Evolutionary conservation across 306 rosid species (phyloP), one percentile per base, ranked within the genome.

Genomic region (Benincasa hispida): DNA sequence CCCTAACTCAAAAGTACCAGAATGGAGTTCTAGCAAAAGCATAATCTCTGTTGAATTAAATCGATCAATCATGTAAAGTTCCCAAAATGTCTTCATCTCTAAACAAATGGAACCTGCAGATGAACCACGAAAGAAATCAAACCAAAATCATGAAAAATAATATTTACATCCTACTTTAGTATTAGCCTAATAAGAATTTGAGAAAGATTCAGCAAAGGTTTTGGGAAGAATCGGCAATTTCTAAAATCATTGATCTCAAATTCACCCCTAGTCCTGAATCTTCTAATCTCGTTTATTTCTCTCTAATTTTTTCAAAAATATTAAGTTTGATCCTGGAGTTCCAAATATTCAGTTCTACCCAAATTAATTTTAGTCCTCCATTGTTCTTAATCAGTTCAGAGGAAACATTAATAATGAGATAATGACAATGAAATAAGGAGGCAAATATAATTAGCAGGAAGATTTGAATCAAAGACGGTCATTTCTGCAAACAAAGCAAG

Each of bases 71-170:
- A 15, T 79, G 83, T 21, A 85, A 69, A 56, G 78, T 79, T 27
- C 85, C 87, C 85, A 85, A 77, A 50, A 85, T 41, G 72, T 85
- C 87, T 34, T 85, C 87, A 34, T 85, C 87, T 79, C 87, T 77
- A 65, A 56, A 85, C 77, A 85, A 82, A 73, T 72, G 82, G 53
- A 81, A 91, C 89, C 98, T 93, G 88, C 87, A 81, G n/a, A 74
- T 21, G 28, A 45, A 56, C 74, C 6, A 17, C 35, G 27, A 68
- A 72, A 19, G 15, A 1, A 22, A 12, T 32, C 76, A 72, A 65
- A 56, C 2, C 56, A 15, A 4, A 53, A 18, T 73, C 65, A 54
- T 21, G 50, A 32, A 54, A 27, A 10, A 0, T 9, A 37, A 0
- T 35, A 37, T 21, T 42, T 6, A 5, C 7, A 45, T 45, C 37